Evolutionary conservation across 2,329 filamentous ascomycete genomes (phyloP).

Genomic region (Diaporthe citrichinensis): DNA sequence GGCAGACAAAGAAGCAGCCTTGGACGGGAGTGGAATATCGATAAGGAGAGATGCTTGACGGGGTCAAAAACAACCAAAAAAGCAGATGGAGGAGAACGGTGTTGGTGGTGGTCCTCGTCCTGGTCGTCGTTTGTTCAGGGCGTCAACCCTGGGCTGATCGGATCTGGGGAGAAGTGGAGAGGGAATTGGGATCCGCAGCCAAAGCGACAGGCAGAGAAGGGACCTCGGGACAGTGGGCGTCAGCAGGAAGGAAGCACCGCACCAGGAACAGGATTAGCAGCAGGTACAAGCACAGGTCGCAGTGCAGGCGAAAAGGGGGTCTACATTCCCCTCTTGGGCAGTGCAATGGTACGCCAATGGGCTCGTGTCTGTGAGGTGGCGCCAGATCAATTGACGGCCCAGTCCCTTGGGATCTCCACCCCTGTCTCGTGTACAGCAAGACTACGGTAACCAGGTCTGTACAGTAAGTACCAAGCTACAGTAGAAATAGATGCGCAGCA

Average conservation of each 20-base stretch:
- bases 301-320: slow-evolving; percentile 21
- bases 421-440: slow-evolving; percentile 28
- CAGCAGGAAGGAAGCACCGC: slow-evolving; percentile 22
- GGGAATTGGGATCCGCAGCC: slow-evolving; percentile 31
- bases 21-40: slow-evolving; percentile 28
- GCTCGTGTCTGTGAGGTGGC: slow-evolving; percentile 27
- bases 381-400: slow-evolving; percentile 26
- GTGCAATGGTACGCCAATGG: background rate
- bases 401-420: slow-evolving; percentile 21
- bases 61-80: slow-evolving; percentile 31
- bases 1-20: slow-evolving; percentile 18
- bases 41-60: slow-evolving; percentile 2
- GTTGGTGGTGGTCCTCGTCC: background rate
- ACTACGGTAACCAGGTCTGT: background rate
- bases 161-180: slow-evolving; percentile 28
- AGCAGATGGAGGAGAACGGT: background rate
- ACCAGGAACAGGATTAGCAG: slow-evolving; percentile 31
- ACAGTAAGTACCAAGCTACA: background rate
- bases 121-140: slow-evolving; percentile 21
- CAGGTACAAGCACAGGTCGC: slow-evolving; percentile 6
- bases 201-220: background rate
- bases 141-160: slow-evolving; percentile 20
- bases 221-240: slow-evolving; percentile 2
- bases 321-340: background rate
- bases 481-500: background rate